Base-by-base conservation (phyloP, 495 filamentous ascomycete species). In the Talaromyces proteolyticus region DNA sequence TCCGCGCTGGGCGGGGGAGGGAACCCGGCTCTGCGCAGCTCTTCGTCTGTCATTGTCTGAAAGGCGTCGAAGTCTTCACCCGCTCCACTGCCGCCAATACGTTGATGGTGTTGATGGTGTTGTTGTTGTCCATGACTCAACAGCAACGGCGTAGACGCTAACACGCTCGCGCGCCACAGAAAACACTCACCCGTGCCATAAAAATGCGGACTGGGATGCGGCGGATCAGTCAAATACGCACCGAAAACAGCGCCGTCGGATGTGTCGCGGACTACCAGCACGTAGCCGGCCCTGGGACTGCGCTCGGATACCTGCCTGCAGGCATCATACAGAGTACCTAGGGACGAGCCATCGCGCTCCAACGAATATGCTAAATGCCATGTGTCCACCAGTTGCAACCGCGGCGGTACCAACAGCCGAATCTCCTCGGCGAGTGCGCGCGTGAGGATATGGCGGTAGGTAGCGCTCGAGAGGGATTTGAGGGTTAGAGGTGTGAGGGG, bases 171-270 rank as follows among this genome's bases (percentile, higher is more conserved):
- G 36, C 89, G 86, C 93, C 93, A 98, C 60, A 98, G 84, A 73
- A 98, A 98, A 65, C 94, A 96, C 69, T 98, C 93, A 55, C 94
- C 93, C 1, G 86, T 96, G 62, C 93, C 93, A 65, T 82, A 97
- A 75, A 93, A 98, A 48, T 91, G 88, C 0, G 87, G 59, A n/a
- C 77, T 64, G 0, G 88, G 87, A 57, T 84, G 85, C 3, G 91
- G 91, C 23, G 82, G 72, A 58, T 97, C 91, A 54, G 88, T 93
- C 52, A 97, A 80, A 68, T 96, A 97, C 46, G 92, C 90, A 63
- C 93, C 93, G 61, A 98, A 98, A 44, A 91, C 77, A 77, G 92
- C 60, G 47, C 54, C 57, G 16, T 64, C 58, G 17, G 45, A 41
- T 23, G 76, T 77, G 58, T 98, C 93, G 56, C 79, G 78, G 14